These are phyloP conservation scores for Plasmopara viticola DNA, from an alignment of 352 stramenopile genomes.

Conservation along the genomic window DNA sequence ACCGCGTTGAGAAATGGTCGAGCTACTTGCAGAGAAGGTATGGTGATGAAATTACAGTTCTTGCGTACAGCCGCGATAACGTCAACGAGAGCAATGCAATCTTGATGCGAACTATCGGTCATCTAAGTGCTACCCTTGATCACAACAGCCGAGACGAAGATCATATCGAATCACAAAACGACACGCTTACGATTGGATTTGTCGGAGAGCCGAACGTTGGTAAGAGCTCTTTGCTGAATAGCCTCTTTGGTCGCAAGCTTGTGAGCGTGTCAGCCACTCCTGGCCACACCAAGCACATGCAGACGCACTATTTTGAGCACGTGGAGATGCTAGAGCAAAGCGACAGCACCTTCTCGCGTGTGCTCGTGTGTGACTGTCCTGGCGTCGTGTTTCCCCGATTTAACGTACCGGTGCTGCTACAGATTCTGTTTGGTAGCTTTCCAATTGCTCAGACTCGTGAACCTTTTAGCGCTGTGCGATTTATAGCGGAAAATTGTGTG, in stretches of 20 bases:
- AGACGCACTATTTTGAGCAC: constrained; percentile 71
- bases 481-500: constrained; percentile 77
- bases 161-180: constrained; percentile 70
- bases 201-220: constrained; percentile 97
- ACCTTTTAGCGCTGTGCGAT: constrained; percentile 78
- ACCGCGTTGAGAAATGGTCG: constrained; percentile 90
- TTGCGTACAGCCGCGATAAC: constrained; percentile 64
- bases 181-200: constrained; percentile 90
- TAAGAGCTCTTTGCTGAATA: constrained; percentile 94
- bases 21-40: constrained; percentile 80
- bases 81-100: constrained; percentile 39
- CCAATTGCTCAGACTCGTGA: constrained; percentile 82
- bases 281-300: constrained; percentile 76
- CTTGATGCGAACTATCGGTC: constrained; percentile 40
- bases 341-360: constrained; percentile 20
- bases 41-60: constrained; percentile 81
- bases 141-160: constrained; percentile 17
- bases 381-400: constrained; percentile 78
- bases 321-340: constrained; percentile 42
- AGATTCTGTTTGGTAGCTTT: constrained; percentile 81
- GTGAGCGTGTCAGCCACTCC: constrained; percentile 75
- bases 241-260: constrained; percentile 67
- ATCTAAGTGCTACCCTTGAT: constrained; percentile 16
- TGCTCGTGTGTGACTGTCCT: constrained; percentile 72
- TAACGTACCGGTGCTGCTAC: constrained; percentile 55